Evolutionary conservation across 306 rosid species (phyloP).

Genomic region (Ormosia semicastrata): DNA sequence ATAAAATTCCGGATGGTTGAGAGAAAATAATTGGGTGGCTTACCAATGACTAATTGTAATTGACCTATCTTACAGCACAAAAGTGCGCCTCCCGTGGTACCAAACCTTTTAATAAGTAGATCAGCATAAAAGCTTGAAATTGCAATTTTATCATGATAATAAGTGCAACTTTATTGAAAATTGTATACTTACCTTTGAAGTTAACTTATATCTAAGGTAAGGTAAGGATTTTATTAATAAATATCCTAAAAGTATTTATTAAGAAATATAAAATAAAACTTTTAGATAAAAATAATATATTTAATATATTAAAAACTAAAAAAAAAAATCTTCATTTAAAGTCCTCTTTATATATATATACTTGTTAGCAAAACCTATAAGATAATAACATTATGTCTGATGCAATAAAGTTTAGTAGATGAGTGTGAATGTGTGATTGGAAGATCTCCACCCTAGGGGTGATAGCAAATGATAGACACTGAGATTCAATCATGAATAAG

Average conservation of each 20-base stretch:
- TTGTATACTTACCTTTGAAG: not conserved
- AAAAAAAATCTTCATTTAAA: too few relatives aligned
- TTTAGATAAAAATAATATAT: too few relatives aligned
- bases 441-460: not conserved
- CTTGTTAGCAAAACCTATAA: too few relatives aligned
- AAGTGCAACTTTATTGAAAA: not conserved
- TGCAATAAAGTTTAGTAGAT: conserved; percentile 23
- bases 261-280: too few relatives aligned
- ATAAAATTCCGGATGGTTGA: not conserved
- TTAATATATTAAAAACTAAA: too few relatives aligned
- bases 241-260: too few relatives aligned
- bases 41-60: not conserved
- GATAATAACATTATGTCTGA: conserved; percentile 20
- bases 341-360: too few relatives aligned
- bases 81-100: not conserved
- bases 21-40: not conserved
- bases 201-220: not conserved
- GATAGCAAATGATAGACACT: not conserved
- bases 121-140: conserved; percentile 3
- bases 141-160: conserved; percentile 6
- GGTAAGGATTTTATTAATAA: not conserved
- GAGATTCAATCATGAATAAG: not conserved
- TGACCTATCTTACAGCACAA: not conserved
- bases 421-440: not conserved
- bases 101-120: not conserved